Evolutionary conservation across 73 alveolate species (phyloP).

Genomic region (Paramecium pentaurelia): DNA sequence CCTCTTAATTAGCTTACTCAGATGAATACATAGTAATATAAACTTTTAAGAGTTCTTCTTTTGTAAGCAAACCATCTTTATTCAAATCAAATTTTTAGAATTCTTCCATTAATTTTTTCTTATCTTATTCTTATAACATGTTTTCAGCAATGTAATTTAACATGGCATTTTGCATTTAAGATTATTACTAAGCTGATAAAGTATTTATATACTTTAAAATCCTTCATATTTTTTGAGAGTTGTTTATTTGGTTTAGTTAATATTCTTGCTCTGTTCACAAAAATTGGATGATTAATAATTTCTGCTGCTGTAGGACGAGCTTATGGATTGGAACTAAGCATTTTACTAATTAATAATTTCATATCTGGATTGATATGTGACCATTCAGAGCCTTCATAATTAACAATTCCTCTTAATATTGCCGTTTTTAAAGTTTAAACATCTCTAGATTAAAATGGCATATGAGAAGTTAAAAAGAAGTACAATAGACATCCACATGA

Average conservation of each 20-base stretch:
- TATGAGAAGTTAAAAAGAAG: conserved; percentile 6
- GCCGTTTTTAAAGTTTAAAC: not conserved
- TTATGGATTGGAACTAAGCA: conserved; percentile 6
- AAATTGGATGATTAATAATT: not conserved
- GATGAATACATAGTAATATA: not conserved
- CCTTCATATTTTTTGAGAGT: not conserved
- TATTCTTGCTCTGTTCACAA: not conserved
- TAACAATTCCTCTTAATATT: conserved; percentile 5
- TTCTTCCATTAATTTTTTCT: conserved; percentile 9
- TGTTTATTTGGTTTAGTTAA: not conserved
- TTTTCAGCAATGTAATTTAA: not conserved
- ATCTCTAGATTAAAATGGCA: conserved; percentile 35
- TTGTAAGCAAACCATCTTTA: not conserved
- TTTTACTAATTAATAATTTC: not conserved
- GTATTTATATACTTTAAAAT: not conserved
- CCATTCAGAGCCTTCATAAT: not conserved
- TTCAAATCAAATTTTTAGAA: conserved; percentile 3
- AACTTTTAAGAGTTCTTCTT: conserved; percentile 14
- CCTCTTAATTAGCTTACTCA: not conserved
- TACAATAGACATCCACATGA: conserved; percentile 33
- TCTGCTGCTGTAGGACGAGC: not conserved
- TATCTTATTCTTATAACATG: conserved; percentile 8
- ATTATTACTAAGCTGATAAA: not conserved
- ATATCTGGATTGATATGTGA: not conserved
- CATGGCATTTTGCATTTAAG: not conserved